Evolutionary conservation across 2,329 filamentous ascomycete species (phyloP), one percentile per base, ranked within the genome.

Genomic region (Raffaelea deltoideospora): DNA sequence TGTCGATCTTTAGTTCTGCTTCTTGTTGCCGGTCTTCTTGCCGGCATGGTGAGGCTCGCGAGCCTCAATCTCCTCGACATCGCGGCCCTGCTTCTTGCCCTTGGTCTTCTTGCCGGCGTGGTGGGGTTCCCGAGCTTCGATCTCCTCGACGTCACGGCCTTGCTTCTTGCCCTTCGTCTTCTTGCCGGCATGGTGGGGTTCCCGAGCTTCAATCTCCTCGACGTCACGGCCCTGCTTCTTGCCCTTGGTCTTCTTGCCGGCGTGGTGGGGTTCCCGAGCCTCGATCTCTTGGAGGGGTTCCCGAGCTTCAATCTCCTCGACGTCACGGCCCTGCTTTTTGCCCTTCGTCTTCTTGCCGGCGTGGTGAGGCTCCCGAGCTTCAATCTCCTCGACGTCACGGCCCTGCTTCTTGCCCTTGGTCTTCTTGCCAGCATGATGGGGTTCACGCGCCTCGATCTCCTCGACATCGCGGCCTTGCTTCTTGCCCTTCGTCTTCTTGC

Each of bases 111-210:
- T 46, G 40, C 44, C 44, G 2, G 35, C 30, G 28, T 44, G 41
- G 34, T 45, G 42, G 3, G 43, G 41, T 39, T 47, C 45, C 2
- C 45, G 45, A 4, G 38, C 21, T 24, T 43, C 42, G 6, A 35
- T 11, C 18, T 31, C 37, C 3, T 32, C 41, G n/a, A n/a, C n/a
- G 17, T 37, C 29, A 7, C 32, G 33, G 14, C 34, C 37, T 5
- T 34, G 31, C 24, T 34, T 36, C 21, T 34, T 36, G 31, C 26
- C 28, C 39, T 47, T 46, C 35, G 44, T 41, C 36, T 47, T 43
- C 44, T 45, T 46, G 20, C 45, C 41, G 15, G 46, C 46, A 34
- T 51, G 49, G 31, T 48, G 44, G 5, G 47, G 43, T 35, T 46
- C 44, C 14, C 44, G 43, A 14, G 39, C 33, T 18, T 47, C 44